Evolutionary conservation across 495 filamentous ascomycete genomes (phyloP), one percentile per base, ranked within the genome.

Genomic region (Penicillium odoratum): DNA sequence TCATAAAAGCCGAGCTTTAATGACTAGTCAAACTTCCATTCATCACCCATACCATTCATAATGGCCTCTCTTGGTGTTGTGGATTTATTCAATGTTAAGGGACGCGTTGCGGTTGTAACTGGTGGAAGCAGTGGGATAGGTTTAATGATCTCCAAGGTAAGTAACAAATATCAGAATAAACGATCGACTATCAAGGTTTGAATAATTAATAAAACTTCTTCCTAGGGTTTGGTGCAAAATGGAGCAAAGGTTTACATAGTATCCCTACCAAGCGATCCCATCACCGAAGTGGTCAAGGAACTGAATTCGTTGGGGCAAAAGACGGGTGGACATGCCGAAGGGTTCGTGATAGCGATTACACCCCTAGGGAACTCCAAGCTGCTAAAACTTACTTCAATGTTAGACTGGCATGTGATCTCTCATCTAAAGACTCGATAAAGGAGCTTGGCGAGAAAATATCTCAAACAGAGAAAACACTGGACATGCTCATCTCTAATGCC

Each of bases 401-500:
- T 11, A 78, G 75, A 40, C 59, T 70, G 46, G 34, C 73, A 15
- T 76, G 75, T 38, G 68, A 79, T 59, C 53, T 79, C 7, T 67
- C 69, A 5, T 69, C 64, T 25, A 78, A 79, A 63, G 43, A 71
- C 4, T 63, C 68, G 1, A 76, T 79, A 46, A 15, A 30, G n/a
- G 33, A 54, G 3, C 57, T 76, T 6, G 59, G 62, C 0, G 30
- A 49, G 9, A 53, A 50, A 0, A 67, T 79, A 16, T 38, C 63
- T 9, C 15, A 58, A 10, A 45, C 56, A 36, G 70, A 76, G 56
- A 50, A 44, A 5, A 58, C 62, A 10, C 53, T 79, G 36, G 76
- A 79, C 47, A 75, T 79, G 13, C 70, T 79, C 16, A 70, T 77
- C 48, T 76, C 74, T 46, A 77, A 79, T 58, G 76, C 76, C n/a